Base-by-base conservation (phyloP, 495 filamentous ascomycete genomes). In the Penicillium coffeae region DNA sequence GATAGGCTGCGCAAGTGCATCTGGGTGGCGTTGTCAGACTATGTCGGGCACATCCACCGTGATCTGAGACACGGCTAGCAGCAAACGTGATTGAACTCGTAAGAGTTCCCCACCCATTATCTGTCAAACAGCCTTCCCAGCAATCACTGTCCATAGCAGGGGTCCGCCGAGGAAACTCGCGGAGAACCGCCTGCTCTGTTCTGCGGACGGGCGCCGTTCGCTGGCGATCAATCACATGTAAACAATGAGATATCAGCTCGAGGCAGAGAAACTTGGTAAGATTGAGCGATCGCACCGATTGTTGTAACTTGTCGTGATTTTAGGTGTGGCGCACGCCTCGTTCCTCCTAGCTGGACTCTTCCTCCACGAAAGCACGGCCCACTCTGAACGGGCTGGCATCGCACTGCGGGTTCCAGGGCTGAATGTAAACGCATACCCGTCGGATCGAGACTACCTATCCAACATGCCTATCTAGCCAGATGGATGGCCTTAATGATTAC, bases 161-260 rank as follows among this genome's bases (percentile, higher is more conserved):
- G 25, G 10, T 30, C 25, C 10, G 25, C 4, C 25, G 5, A 5
- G 10, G 25, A 30, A 30, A 30, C 25, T 10, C 10, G 25, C 25
- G 25, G 25, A 30, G 25, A 30, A 30, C 25, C 25, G 25, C 4
- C 5, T 10, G 4, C 10, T 30, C 5, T 30, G 25, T 30, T 30
- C 25, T 30, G 25, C 25, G 25, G 10, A 10, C 25, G 5, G 25
- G 5, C 10, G 25, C 10, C 10, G 25, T 30, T 30, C 25, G 65
- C 63, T 15, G 59, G 52, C 8, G 9, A 66, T 48, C 8, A 58
- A 30, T 30, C 25, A 30, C 25, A 30, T 30, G 25, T 30, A 10
- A 30, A 5, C 25, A 30, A 10, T 5, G 5, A 30, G 25, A 30
- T 30, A 30, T 30, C 25, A 30, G 25, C 25, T 30, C n/a, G n/a